Evolutionary conservation across 192 early-diverging fungal genomes (phyloP).

Genomic region (Podila epicladia): DNA sequence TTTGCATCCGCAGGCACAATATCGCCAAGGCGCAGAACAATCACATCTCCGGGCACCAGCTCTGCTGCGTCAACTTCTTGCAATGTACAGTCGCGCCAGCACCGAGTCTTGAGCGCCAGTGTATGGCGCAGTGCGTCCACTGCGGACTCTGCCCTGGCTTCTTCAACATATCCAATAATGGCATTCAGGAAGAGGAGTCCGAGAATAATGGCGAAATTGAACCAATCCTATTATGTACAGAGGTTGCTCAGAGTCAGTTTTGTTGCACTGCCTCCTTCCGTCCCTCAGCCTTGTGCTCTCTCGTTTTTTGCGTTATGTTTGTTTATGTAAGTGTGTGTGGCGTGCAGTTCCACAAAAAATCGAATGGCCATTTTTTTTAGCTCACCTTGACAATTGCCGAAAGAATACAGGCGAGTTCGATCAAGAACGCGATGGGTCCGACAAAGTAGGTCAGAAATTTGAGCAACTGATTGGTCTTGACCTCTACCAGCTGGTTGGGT

Average conservation of each 20-base stretch:
- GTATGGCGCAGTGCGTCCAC: conserved; percentile 92
- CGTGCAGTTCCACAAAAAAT: too few species aligned
- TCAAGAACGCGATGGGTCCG: conserved; percentile 74
- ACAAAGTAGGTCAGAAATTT: conserved; percentile 63
- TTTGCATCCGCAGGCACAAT: conserved; percentile 91
- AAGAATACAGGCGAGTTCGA: conserved; percentile 59
- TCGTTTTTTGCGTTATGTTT: too few species aligned
- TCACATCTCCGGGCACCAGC: conserved; percentile 90
- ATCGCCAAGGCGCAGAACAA: conserved; percentile 87
- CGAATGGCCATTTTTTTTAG: background rate
- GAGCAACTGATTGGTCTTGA: conserved; percentile 48
- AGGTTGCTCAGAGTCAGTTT: too few species aligned
- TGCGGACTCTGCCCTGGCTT: conserved; percentile 89
- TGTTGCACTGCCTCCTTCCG: conserved; percentile 8
- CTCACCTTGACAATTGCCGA: conserved; percentile 46
- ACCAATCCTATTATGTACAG: conserved; percentile 62
- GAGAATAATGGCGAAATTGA: conserved; percentile 85
- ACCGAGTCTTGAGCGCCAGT: conserved; percentile 84
- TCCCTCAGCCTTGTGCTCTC: too few species aligned
- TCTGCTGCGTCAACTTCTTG: conserved; percentile 71
- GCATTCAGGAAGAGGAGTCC: conserved; percentile 84
- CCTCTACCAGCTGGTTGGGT: conserved; percentile 81
- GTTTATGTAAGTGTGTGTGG: too few species aligned
- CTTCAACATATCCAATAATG: conserved; percentile 89
- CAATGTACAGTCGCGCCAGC: conserved; percentile 78